Conservation (phyloP, 2,329 filamentous ascomycete species). For the Colletotrichum musae region DNA sequence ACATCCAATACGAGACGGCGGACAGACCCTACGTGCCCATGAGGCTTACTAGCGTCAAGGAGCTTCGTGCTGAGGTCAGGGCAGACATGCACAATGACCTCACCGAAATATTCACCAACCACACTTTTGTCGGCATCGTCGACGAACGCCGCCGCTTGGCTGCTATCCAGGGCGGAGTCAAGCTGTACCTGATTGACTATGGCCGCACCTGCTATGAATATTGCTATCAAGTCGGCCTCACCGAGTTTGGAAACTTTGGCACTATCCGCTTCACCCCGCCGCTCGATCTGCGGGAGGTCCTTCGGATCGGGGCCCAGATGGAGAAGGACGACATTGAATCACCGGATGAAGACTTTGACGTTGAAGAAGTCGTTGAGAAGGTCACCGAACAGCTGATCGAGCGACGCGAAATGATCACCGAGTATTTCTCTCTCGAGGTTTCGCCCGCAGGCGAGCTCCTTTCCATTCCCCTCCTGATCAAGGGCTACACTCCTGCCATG, state of each 20-base stretch:
- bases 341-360: slow-evolving; percentile 72
- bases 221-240: slow-evolving; percentile 95
- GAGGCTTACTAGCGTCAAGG: slow-evolving; percentile 86
- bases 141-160: slow-evolving; percentile 89
- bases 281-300: slow-evolving; percentile 78
- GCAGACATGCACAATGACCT: slow-evolving; percentile 87
- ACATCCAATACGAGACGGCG: slow-evolving; percentile 78
- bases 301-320: slow-evolving; percentile 79
- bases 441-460: slow-evolving; percentile 82
- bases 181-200: slow-evolving; percentile 94
- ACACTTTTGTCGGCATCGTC: slow-evolving; percentile 94
- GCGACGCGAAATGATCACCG: slow-evolving; percentile 86
- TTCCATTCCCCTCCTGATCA: slow-evolving; percentile 86
- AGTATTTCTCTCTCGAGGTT: slow-evolving; percentile 93
- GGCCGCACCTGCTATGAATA: slow-evolving; percentile 89
- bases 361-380: slow-evolving; percentile 74
- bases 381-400: slow-evolving; percentile 80
- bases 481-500: slow-evolving; percentile 88
- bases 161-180: slow-evolving; percentile 94
- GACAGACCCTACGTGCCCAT: slow-evolving; percentile 80
- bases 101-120: slow-evolving; percentile 87
- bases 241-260: slow-evolving; percentile 97
- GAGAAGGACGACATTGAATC: slow-evolving; percentile 68
- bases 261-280: slow-evolving; percentile 84
- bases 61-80: slow-evolving; percentile 85